Evolutionary conservation across 2,329 filamentous ascomycete species (phyloP).

Genomic region (Volutella citrinella): DNA sequence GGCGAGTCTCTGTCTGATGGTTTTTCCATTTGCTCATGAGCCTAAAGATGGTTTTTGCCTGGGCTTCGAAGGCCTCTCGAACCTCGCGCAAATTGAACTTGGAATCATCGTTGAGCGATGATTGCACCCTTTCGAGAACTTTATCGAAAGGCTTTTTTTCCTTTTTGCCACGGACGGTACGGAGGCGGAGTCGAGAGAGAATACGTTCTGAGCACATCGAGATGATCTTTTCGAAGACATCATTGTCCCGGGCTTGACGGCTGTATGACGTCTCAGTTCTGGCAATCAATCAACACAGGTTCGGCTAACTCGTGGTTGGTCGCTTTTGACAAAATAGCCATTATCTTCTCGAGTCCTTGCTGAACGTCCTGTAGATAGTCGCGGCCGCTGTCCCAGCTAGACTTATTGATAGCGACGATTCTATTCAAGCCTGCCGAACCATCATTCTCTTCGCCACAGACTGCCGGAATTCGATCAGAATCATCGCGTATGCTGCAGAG

Average conservation of each 20-base stretch:
- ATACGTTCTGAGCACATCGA: constrained; percentile 31
- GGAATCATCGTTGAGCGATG: too few relatives aligned
- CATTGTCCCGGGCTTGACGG: constrained; percentile 9
- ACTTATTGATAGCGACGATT: constrained; percentile 31
- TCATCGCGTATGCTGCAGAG: constrained; percentile 28
- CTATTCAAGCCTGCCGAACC: constrained; percentile 18
- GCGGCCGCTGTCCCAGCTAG: background rate
- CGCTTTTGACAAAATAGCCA: background rate
- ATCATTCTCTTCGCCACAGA: constrained; percentile 28
- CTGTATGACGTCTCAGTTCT: too few relatives aligned
- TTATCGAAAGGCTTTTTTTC: constrained; percentile 9
- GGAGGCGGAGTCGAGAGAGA: constrained; percentile 23
- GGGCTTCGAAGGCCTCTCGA: constrained; percentile 14
- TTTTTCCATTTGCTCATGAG: constrained; percentile 24
- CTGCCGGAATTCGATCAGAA: constrained; percentile 30
- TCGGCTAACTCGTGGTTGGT: background rate
- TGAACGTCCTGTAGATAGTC: background rate
- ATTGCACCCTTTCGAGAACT: background rate
- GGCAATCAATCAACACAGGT: too few relatives aligned
- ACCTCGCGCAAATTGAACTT: too few relatives aligned
- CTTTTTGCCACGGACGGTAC: constrained; percentile 8
- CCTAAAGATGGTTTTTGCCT: constrained; percentile 19
- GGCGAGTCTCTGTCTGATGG: constrained; percentile 16
- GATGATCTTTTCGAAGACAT: constrained; percentile 26
- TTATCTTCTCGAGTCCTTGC: background rate